Evolutionary conservation across 805 yeast genomes (phyloP).

Genomic region (Lachancea mirantina): DNA sequence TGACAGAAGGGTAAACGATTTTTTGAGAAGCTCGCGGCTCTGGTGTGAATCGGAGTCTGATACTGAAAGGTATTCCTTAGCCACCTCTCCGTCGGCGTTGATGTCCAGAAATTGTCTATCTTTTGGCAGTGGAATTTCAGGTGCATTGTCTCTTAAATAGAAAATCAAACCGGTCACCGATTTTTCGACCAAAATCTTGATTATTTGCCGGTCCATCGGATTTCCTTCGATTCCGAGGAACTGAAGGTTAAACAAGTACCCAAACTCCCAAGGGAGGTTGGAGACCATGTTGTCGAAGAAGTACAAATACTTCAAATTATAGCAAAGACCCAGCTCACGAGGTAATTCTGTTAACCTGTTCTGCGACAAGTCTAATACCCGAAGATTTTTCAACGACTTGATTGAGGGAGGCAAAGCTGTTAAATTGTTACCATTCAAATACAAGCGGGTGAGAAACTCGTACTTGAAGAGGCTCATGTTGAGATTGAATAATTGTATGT

Average conservation of each 20-base stretch:
- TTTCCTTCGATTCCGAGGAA: slow-evolving; percentile 93
- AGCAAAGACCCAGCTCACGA: slow-evolving; percentile 74
- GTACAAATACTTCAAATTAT: slow-evolving; percentile 70
- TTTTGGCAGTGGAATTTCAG: slow-evolving; percentile 54
- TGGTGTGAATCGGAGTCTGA: slow-evolving; percentile 26
- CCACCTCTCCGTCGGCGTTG: slow-evolving; percentile 67
- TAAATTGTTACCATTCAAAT: slow-evolving; percentile 79
- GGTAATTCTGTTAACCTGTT: slow-evolving; percentile 72
- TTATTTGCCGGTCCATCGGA: slow-evolving; percentile 59
- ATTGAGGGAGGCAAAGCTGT: slow-evolving; percentile 60
- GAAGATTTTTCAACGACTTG: slow-evolving; percentile 58
- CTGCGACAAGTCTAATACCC: slow-evolving; percentile 79
- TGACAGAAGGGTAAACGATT: slow-evolving; percentile 66
- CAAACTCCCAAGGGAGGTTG: slow-evolving; percentile 76
- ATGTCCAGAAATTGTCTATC: slow-evolving; percentile 81
- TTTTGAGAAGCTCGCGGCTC: slow-evolving; percentile 23
- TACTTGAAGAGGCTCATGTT: slow-evolving; percentile 74
- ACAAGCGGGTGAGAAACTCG: slow-evolving; percentile 76
- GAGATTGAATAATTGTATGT: slow-evolving; percentile 69
- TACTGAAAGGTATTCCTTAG: slow-evolving; percentile 22
- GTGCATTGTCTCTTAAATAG: slow-evolving; percentile 75
- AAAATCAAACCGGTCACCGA: slow-evolving; percentile 81
- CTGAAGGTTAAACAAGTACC: slow-evolving; percentile 74
- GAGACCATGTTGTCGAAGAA: slow-evolving; percentile 79
- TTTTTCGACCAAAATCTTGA: slow-evolving; percentile 63